A percentile compares a stretch with the other conserved stretches of the same genome.
Conservation (phyloP, 1,284 basidiomycete genomes). For the Boletellus deceptivus region DNA sequence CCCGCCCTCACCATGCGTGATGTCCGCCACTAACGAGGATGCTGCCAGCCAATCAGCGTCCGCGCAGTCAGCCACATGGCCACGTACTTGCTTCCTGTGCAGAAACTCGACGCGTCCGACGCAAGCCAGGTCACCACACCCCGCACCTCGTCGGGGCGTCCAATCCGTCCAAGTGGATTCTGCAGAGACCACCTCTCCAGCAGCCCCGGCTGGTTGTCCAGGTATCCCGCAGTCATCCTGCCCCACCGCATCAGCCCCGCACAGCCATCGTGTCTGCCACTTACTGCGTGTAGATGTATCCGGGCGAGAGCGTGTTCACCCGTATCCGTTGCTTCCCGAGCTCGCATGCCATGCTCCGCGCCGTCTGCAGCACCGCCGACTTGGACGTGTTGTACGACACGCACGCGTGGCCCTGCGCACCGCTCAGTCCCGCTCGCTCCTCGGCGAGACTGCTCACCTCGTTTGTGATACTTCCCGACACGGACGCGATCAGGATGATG, state of each 20-base stretch:
- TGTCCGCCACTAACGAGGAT: slow-evolving; percentile 73
- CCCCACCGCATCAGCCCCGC: neutral
- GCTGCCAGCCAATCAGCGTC: slow-evolving; percentile 34
- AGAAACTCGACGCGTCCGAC: slow-evolving; percentile 73
- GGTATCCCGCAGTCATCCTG: slow-evolving; percentile 77
- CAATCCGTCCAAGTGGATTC: slow-evolving; percentile 76
- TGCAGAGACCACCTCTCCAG: slow-evolving; percentile 69
- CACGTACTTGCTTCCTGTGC: slow-evolving; percentile 75
- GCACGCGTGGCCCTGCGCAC: slow-evolving; percentile 64
- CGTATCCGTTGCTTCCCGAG: slow-evolving; percentile 69
- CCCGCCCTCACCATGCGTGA: slow-evolving; percentile 54
- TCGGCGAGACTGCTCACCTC: slow-evolving; percentile 42
- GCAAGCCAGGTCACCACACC: slow-evolving; percentile 82
- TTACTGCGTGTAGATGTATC: slow-evolving; percentile 72
- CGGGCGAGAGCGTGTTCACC: slow-evolving; percentile 75
- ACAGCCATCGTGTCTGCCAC: slow-evolving; percentile 16
- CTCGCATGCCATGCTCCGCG: slow-evolving; percentile 81
- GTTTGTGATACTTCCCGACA: slow-evolving; percentile 86
- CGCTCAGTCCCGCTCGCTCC: neutral
- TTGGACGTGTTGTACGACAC: slow-evolving; percentile 81
- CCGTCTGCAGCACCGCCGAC: slow-evolving; percentile 80
- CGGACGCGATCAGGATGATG: slow-evolving; percentile 78
- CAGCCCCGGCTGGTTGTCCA: slow-evolving; percentile 69
- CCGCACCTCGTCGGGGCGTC: slow-evolving; percentile 73
- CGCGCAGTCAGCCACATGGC: neutral